Evolutionary conservation across 2,329 filamentous ascomycete species (phyloP), one percentile per base, ranked within the genome.

Genomic region (Onygenales sp.): DNA sequence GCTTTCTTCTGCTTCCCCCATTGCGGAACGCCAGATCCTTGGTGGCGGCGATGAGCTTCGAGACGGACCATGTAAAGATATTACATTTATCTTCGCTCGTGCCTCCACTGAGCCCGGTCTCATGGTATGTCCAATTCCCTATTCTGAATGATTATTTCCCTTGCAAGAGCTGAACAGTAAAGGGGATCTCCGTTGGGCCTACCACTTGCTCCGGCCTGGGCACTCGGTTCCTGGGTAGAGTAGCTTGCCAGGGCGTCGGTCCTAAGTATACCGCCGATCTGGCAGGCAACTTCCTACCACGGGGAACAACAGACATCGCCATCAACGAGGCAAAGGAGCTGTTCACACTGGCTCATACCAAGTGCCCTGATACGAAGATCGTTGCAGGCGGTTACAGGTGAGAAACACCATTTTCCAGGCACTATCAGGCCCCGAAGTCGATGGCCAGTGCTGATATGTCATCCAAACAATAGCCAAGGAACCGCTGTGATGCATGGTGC

Each of bases 311-410:
- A 37, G 43, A 44, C 4, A 65, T 4, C 31, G 70, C 71, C 34
- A 76, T 77, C 53, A 52, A 63, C 1, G 73, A 73, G 52, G 73
- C 71, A 36, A 67, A 66, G 27, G 61, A 64, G 4, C 67, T 74
- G 36, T 72, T 76, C 59, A 59, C 65, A 2, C 52, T 69, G 21
- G 74, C 75, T 11, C 57, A 65, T 59, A 60, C 61, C 8, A 74
- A 74, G 57, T 78, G 75, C 52, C 74, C 74, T 7, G 60, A 69
- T 17, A 65, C 74, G 0, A 63, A 67, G 42, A 67, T 77, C 31
- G 63, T 76, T 0, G 69, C 72, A 2, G 74, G 70, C 43, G 75
- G 74, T 6, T 67, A 67, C 51, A 73, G 71, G 71, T 72, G 57
- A 59, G 61, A 2, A 33, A 42, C 61, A 13, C 61, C 52, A 3